Evolutionary conservation across 2,329 filamentous ascomycete species (phyloP), one percentile per base, ranked within the genome.

Genomic region (Aspergillus sp.): DNA sequence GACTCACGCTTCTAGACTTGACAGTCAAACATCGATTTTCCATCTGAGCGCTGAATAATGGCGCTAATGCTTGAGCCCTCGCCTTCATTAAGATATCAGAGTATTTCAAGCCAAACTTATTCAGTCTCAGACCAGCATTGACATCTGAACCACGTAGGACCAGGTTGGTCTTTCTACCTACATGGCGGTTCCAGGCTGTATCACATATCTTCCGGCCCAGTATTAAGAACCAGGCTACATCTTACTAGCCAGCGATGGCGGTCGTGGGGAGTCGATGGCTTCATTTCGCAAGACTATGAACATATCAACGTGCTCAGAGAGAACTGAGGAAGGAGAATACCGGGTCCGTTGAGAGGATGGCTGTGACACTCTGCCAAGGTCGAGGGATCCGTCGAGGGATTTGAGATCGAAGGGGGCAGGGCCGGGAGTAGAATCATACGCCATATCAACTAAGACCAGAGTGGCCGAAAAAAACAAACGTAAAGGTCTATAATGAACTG

Each of bases 131-230:
- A 29, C 26, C 26, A 29, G 26, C 1, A 29, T 36, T 36, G 32
- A 36, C 32, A 12, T 36, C 32, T 12, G 11, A 36, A 36, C 32
- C 11, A 16, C 0, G 77, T 77, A 0, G 85, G 85, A 0, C 20
- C 20, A 20, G 20, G 20, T 20, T 20, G 20, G 20, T 20, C 20
- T 20, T 20, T 20, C 20, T 20, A 20, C 20, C 20, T 20, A 20
- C 20, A 20, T 20, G 20, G 20, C 20, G 20, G 20, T 20, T 20
- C 20, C 20, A 2, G 20, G 20, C 20, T 20, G 20, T 20, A 20
- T 20, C 20, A 20, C 20, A 20, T 86, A 84, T 56, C 73, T 86
- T 20, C 75, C 87, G 0, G 83, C 84, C 82, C 0, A 84, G 84
- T 0, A 77, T 86, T 2, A 29, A 29, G 26, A 29, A 29, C 2